Evolutionary conservation across 371 early-diverging fungal species (phyloP), one percentile per base, ranked within the genome.

Genomic region (Lichtheimia corymbifera): DNA sequence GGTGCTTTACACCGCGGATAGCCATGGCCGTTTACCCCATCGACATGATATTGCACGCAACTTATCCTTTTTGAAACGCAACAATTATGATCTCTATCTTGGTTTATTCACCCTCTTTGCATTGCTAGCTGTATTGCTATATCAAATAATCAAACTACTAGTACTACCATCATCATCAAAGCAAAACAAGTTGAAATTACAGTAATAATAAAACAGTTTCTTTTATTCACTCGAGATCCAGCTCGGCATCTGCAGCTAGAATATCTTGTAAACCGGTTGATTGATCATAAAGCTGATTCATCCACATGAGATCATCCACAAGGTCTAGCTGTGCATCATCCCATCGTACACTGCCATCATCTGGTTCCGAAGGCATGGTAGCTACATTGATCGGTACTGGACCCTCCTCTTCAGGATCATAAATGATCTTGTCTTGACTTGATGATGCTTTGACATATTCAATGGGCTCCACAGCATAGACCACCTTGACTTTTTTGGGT

Each of bases 341-440:
- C 40, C 60, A 58, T 15, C 64, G 61, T 49, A 47, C 27, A 7
- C 54, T 52, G 18, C 57, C 62, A 9, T 65, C 56, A 17, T 71
- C 71, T n/a, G 70, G 67, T 9, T 64, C 63, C 5, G 62, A 54
- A 3, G 69, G 66, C 55, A 78, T 56, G 22, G 56, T 53, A 17
- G 79, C 75, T 3, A 78, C 79, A 61, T 78, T 72, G 12, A 78
- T 67, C 3, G 79, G 70, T 44, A 69, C 65, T 11, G 79, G 79
- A 2, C 62, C 59, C 18, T 64, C 66, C n/a, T 63, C 63, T 17
- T 71, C 60, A 12, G 40, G 41, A 40, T 17, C 42, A 27, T 28
- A 14, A 5, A 22, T 14, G 24, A 25, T 41, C 35, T 35, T 35
- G 44, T 55, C 41, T 22, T 55, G 22, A 9, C 5, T n/a, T 17